phyloP scores from a whole-genome alignment of 495 filamentous ascomycete species.

The Xylaria intraflava region DNA sequence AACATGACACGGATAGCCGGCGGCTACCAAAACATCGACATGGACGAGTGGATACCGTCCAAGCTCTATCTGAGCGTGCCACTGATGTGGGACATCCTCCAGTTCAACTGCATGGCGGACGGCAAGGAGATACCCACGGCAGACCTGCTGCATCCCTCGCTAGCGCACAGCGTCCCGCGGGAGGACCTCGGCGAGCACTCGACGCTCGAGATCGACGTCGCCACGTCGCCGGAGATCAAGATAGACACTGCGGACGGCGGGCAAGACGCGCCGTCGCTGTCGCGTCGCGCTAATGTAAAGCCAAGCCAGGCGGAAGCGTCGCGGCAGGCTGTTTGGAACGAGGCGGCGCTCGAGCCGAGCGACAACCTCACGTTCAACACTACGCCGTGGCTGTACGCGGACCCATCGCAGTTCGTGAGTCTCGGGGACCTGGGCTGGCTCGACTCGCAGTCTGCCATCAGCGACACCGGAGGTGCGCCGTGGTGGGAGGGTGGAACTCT shows the following conservation, averaged over 20 bases:
- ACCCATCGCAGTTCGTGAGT: constrained; percentile 35
- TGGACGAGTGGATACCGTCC: constrained; percentile 38
- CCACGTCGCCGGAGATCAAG: constrained; percentile 39
- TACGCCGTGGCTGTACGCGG: constrained; percentile 43
- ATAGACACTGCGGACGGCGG: constrained; percentile 41
- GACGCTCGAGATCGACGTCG: constrained; percentile 40
- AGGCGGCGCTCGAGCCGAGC: constrained; percentile 28
- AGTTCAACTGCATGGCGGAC: constrained; percentile 30
- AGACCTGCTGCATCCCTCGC: constrained; percentile 18
- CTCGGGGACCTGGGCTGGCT: constrained; percentile 35
- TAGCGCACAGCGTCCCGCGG: constrained; percentile 19
- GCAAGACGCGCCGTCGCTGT: constrained; percentile 35
- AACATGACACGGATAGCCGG: constrained; percentile 39
- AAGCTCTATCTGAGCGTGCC: constrained; percentile 45
- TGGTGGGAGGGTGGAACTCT: constrained; percentile 44
- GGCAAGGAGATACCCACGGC: constrained; percentile 22
- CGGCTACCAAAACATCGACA: constrained; percentile 37
- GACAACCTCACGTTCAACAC: constrained; percentile 42
- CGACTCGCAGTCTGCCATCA: constrained; percentile 28
- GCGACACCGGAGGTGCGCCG: constrained; percentile 34
- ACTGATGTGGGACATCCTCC: constrained; percentile 45
- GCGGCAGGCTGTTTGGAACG: constrained; percentile 22
- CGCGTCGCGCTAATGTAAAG: constrained; percentile 19
- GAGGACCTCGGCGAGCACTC: constrained; percentile 25
- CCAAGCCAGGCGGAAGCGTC: constrained; percentile 15